These are phyloP conservation scores for Drechmeria coniospora DNA, from an alignment of 2,329 filamentous ascomycete species.

Conservation along the genomic window DNA sequence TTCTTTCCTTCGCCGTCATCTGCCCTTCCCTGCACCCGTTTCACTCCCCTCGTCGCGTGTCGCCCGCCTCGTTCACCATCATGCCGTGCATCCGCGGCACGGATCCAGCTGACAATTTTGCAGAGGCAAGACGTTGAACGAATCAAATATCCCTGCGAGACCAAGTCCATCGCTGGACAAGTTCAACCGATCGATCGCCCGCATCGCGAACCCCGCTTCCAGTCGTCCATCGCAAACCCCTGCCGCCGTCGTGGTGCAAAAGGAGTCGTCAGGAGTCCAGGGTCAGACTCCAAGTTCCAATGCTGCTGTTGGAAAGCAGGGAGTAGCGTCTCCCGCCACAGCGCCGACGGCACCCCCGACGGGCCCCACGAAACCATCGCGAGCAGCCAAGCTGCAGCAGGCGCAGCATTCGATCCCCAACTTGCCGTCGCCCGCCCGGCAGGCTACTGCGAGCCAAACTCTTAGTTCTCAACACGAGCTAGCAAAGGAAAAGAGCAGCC, in stretches of 20 bases:
- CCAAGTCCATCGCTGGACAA: slow-evolving; percentile 28
- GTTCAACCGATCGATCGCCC: slow-evolving; percentile 22
- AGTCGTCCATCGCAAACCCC: slow-evolving; percentile 4
- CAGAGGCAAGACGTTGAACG: slow-evolving; percentile 30
- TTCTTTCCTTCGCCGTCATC: slow-evolving; percentile 7
- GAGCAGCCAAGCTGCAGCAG: not conserved
- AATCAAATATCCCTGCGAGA: slow-evolving; percentile 35
- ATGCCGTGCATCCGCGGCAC: slow-evolving; percentile 11
- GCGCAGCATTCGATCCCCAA: not conserved
- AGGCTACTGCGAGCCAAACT: not conserved
- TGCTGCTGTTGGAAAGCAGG: slow-evolving; percentile 4
- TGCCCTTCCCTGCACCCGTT: not conserved
- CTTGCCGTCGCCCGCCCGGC: not conserved
- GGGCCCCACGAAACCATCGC: slow-evolving; percentile 4
- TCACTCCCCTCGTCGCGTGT: slow-evolving; percentile 2
- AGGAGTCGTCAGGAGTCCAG: slow-evolving; percentile 4
- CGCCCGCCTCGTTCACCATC: slow-evolving; percentile 8
- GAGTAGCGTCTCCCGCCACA: slow-evolving; percentile 3
- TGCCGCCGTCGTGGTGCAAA: slow-evolving; percentile 3
- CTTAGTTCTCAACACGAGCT: not conserved
- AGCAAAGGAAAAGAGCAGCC: not conserved
- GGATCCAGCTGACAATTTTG: slow-evolving; percentile 8
- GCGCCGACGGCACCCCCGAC: slow-evolving; percentile 5
- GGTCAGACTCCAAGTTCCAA: slow-evolving; percentile 5
- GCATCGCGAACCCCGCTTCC: slow-evolving; percentile 10